Evolutionary conservation across 2,329 filamentous ascomycete species (phyloP).

Genomic region (Tolypocladium inflatum): DNA sequence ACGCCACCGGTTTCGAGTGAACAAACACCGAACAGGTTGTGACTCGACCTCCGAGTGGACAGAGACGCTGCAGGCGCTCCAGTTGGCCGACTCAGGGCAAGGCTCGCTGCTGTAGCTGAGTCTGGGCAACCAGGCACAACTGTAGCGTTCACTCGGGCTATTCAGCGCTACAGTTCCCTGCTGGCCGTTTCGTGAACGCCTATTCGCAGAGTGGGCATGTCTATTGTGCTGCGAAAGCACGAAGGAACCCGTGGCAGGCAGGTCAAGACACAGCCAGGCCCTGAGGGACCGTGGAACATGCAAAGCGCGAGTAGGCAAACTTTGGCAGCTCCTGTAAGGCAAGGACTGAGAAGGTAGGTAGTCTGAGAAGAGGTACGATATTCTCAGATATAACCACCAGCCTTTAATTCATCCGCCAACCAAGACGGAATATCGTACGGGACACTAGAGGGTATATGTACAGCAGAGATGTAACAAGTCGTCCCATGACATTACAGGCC

Average conservation of each 20-base stretch:
- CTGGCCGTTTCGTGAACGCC: background rate
- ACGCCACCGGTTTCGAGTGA: background rate
- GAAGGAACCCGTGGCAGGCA: background rate
- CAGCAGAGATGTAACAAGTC: background rate
- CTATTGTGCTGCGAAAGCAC: background rate
- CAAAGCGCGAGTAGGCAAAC: background rate
- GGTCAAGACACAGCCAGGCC: background rate
- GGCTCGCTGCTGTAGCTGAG: background rate
- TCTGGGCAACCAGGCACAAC: background rate
- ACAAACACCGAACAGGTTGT: background rate
- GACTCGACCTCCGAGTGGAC: background rate
- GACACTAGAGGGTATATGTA: background rate
- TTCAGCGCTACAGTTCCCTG: background rate
- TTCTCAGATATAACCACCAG: no score
- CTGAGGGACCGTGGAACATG: background rate
- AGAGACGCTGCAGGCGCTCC: background rate
- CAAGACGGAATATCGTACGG: background rate
- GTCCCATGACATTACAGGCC: background rate
- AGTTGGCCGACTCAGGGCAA: background rate
- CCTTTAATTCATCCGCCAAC: background rate
- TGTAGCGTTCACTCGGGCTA: background rate
- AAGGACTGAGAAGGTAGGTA: no score
- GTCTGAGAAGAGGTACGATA: no score
- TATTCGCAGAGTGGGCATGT: background rate
- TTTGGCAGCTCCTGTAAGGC: no score